A percentile compares a stretch with the other conserved stretches of the same genome.
These are phyloP conservation scores for Pseudevernia furfuracea DNA, from an alignment of 495 filamentous ascomycete species.

Conservation along the genomic window DNA sequence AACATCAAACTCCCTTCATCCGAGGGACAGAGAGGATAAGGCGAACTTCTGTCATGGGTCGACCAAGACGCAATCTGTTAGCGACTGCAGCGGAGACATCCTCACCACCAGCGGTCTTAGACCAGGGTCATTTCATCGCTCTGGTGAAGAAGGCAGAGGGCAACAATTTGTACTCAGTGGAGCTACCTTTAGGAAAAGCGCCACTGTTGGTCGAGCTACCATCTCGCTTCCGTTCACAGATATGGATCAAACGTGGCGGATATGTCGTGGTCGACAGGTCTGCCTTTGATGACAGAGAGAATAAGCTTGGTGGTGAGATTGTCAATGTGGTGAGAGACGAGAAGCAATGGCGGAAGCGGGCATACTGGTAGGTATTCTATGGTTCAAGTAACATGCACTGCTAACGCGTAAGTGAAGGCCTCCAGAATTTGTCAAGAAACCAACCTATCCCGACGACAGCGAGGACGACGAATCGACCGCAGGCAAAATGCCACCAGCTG, in stretches of 20 bases:
- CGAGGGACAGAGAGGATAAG: background rate
- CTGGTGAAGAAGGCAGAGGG: slow-evolving; percentile 73
- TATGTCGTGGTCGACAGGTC: slow-evolving; percentile 76
- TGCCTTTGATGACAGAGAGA: slow-evolving; percentile 57
- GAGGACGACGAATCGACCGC: slow-evolving; percentile 72
- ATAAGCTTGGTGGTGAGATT: slow-evolving; percentile 81
- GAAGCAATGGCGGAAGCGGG: slow-evolving; percentile 79
- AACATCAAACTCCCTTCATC: too few species aligned
- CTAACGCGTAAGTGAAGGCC: slow-evolving; percentile 50
- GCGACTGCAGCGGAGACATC: slow-evolving; percentile 67
- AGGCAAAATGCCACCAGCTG: slow-evolving; percentile 74
- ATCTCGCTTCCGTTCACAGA: slow-evolving; percentile 73
- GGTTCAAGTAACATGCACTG: background rate
- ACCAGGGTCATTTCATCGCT: slow-evolving; percentile 58
- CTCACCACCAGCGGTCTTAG: slow-evolving; percentile 62
- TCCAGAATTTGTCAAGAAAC: slow-evolving; percentile 63
- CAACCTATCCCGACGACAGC: slow-evolving; percentile 47
- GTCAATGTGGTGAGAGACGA: slow-evolving; percentile 88
- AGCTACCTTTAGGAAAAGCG: slow-evolving; percentile 48
- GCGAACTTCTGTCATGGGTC: slow-evolving; percentile 47
- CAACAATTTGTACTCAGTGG: slow-evolving; percentile 76
- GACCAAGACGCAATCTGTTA: slow-evolving; percentile 63
- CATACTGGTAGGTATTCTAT: slow-evolving; percentile 64
- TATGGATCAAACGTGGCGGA: slow-evolving; percentile 82
- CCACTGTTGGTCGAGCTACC: slow-evolving; percentile 68